A percentile compares a stretch with the other conserved stretches of the same genome.
Conservation (phyloP, 108 stramenopile species). For the Seminavis robusta region DNA sequence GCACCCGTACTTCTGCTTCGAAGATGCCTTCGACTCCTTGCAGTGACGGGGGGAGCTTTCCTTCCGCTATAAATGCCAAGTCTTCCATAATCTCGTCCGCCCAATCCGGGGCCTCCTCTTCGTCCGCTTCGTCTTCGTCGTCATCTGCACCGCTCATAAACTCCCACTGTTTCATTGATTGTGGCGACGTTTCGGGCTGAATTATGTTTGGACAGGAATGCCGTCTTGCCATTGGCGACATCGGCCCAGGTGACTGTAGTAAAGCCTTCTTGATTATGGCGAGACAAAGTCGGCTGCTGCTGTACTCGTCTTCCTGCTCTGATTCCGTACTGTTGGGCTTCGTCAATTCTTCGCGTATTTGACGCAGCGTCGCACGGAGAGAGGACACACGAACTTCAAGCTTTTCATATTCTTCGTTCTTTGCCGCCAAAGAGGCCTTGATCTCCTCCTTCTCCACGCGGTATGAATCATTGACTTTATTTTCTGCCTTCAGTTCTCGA, state of each 20-base stretch:
- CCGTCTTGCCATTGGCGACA: not conserved
- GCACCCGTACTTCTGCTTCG: slow-evolving; percentile 11
- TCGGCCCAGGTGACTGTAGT: too few relatives aligned
- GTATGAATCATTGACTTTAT: slow-evolving; percentile 25
- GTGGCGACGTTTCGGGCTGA: too few relatives aligned
- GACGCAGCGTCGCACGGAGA: slow-evolving; percentile 28
- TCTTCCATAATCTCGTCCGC: slow-evolving; percentile 65
- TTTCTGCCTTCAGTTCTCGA: slow-evolving; percentile 20
- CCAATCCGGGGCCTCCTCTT: slow-evolving; percentile 51
- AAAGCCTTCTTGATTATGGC: too few relatives aligned
- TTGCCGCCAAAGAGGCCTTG: slow-evolving; percentile 9
- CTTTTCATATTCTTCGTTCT: slow-evolving; percentile 25
- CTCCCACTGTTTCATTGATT: too few relatives aligned
- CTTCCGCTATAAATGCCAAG: slow-evolving; percentile 62
- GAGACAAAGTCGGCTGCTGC: too few relatives aligned
- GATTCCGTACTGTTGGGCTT: too few relatives aligned
- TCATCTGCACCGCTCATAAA: slow-evolving; percentile 8
- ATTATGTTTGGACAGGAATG: slow-evolving; percentile 13
- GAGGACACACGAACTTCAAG: slow-evolving; percentile 20
- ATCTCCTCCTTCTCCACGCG: slow-evolving; percentile 29
- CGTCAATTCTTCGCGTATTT: slow-evolving; percentile 23
- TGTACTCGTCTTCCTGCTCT: too few relatives aligned
- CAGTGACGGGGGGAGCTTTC: slow-evolving; percentile 41
- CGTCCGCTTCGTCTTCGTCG: slow-evolving; percentile 23
- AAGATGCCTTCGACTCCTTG: slow-evolving; percentile 18